These are phyloP conservation scores for Lineolata rhizophorae DNA, from an alignment of 495 filamentous ascomycete species.

Conservation along the genomic window DNA sequence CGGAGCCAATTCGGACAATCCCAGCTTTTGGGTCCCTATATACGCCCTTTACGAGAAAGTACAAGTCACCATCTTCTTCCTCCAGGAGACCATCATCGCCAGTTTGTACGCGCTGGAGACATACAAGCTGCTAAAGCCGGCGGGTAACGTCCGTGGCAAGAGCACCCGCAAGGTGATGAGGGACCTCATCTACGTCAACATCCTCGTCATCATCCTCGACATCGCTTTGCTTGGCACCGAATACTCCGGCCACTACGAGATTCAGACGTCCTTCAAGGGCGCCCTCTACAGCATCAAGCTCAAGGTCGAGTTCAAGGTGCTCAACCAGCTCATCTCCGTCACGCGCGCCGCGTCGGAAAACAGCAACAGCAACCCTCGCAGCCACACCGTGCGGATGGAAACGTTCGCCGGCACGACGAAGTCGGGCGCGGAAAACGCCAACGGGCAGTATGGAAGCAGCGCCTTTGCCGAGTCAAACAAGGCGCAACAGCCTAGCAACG, in stretches of 20 bases:
- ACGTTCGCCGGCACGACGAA: too few relatives aligned
- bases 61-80: conserved; percentile 38
- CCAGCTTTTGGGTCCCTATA: too few relatives aligned
- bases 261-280: conserved; percentile 37
- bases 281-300: conserved; percentile 43
- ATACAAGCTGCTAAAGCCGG: conserved; percentile 24
- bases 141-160: conserved; percentile 21
- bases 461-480: too few relatives aligned
- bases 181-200: conserved; percentile 35
- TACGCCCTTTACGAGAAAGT: conserved; percentile 40
- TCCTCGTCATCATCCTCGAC: conserved; percentile 33
- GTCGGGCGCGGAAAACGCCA: too few relatives aligned
- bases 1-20: conserved; percentile 27
- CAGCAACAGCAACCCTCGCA: too few relatives aligned
- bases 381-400: too few relatives aligned
- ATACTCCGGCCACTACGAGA: conserved; percentile 31
- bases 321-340: conserved; percentile 22
- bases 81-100: conserved; percentile 40
- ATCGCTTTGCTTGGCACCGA: conserved; percentile 32
- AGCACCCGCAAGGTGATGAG: conserved; percentile 31
- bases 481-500: too few relatives aligned
- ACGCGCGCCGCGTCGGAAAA: too few relatives aligned
- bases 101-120: conserved; percentile 37
- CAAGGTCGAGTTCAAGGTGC: conserved; percentile 42
- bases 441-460: too few relatives aligned